Evolutionary conservation across 2,329 filamentous ascomycete genomes (phyloP).

Genomic region (Coniella lustricola): DNA sequence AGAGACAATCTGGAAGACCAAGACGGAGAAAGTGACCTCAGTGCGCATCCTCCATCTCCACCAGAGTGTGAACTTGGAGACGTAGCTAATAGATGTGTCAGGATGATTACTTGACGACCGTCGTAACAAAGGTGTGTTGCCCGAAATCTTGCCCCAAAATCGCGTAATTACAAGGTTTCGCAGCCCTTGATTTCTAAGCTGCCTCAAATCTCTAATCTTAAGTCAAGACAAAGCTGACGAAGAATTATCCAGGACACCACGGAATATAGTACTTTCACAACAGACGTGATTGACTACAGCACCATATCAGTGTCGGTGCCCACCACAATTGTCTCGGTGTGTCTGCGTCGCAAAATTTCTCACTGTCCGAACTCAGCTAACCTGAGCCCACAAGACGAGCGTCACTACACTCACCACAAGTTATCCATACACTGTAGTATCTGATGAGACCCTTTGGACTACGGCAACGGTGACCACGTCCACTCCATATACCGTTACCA

Average conservation of each 20-base stretch:
- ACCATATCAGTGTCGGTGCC: background rate
- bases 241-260: background rate
- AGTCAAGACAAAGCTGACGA: background rate
- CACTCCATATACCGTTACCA: background rate
- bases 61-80: too few relatives aligned
- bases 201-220: too few relatives aligned
- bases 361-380: background rate
- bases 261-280: background rate
- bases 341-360: background rate
- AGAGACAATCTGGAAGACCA: too few relatives aligned
- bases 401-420: background rate
- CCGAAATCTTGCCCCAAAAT: too few relatives aligned
- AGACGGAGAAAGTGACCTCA: too few relatives aligned
- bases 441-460: background rate
- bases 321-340: slow-evolving; percentile 1
- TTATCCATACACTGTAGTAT: slow-evolving; percentile 3
- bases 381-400: background rate
- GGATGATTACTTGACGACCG: too few relatives aligned
- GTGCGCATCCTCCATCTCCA: too few relatives aligned
- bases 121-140: too few relatives aligned
- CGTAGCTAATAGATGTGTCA: too few relatives aligned
- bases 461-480: background rate
- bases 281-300: background rate
- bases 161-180: too few relatives aligned
- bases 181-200: too few relatives aligned